phyloP scores from a whole-genome alignment of 495 filamentous ascomycete species.

The Aspergillus ostianus region DNA sequence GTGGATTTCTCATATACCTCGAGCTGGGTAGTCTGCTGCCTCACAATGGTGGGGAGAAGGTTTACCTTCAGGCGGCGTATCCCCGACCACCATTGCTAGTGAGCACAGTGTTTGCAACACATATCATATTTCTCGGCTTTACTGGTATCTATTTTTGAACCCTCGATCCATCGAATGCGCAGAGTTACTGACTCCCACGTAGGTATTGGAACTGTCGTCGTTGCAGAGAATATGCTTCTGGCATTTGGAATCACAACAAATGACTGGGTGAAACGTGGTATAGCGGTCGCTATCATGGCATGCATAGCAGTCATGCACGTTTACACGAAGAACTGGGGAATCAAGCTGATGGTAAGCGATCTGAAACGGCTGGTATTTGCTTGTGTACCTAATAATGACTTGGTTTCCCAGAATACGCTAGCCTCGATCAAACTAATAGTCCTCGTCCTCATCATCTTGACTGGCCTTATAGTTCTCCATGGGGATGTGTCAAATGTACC shows the following conservation, averaged over 20 bases:
- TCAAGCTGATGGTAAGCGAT: conserved; percentile 26
- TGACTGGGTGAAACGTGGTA: conserved; percentile 32
- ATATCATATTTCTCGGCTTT: conserved; percentile 65
- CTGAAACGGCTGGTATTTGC: background rate
- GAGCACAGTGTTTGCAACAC: conserved; percentile 60
- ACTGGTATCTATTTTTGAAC: conserved; percentile 35
- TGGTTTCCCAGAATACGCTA: conserved; percentile 25
- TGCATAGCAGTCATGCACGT: conserved; percentile 31
- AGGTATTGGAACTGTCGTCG: conserved; percentile 30
- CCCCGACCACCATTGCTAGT: conserved; percentile 61
- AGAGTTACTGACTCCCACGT: background rate
- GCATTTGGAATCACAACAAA: conserved; percentile 23
- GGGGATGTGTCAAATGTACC: conserved; percentile 29
- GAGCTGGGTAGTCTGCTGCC: conserved; percentile 71
- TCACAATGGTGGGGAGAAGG: conserved; percentile 64
- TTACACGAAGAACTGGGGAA: conserved; percentile 16
- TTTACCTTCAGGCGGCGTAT: conserved; percentile 73
- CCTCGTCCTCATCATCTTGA: conserved; percentile 39
- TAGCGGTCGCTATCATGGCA: conserved; percentile 32
- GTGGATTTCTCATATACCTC: conserved; percentile 57
- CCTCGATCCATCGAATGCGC: background rate
- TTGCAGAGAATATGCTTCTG: conserved; percentile 42
- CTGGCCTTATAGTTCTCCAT: conserved; percentile 36
- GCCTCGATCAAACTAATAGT: conserved; percentile 38
- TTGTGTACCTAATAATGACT: background rate